These are phyloP conservation scores for Fraxinus platypoda DNA, from an alignment of 305 asterid species.

Conservation along the genomic window DNA sequence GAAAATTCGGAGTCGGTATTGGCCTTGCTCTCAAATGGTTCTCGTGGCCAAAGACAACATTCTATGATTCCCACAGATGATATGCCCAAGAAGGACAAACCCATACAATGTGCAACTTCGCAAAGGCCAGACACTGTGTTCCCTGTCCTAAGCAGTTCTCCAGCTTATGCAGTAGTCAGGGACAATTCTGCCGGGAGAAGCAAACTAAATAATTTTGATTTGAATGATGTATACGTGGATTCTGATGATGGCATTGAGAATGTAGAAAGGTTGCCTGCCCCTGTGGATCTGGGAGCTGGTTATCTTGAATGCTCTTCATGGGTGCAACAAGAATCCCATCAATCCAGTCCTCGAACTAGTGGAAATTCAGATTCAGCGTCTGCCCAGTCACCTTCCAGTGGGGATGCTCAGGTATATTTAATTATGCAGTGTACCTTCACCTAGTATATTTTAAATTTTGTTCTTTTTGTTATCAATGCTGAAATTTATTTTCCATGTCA, in stretches of 20 bases:
- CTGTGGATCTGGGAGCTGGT: constrained; percentile 43
- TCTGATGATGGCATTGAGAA: constrained; percentile 71
- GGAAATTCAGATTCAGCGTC: constrained; percentile 79
- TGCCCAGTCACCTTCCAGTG: constrained; percentile 77
- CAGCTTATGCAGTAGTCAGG: constrained; percentile 43
- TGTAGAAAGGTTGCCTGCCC: constrained; percentile 51
- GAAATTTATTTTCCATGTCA: background rate
- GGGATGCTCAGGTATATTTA: constrained; percentile 65
- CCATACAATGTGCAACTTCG: constrained; percentile 35
- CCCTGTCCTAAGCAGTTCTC: constrained; percentile 45
- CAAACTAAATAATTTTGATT: constrained; percentile 63
- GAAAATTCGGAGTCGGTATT: constrained; percentile 48
- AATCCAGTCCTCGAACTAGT: constrained; percentile 80
- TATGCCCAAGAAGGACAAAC: constrained; percentile 34
- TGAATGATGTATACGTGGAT: constrained; percentile 73
- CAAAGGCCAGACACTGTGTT: constrained; percentile 42
- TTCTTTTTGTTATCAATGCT: background rate
- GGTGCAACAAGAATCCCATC: constrained; percentile 69
- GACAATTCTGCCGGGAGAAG: constrained; percentile 57
- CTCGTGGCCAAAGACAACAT: constrained; percentile 44
- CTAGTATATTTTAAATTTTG: background rate
- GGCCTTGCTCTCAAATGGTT: constrained; percentile 50
- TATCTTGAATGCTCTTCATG: constrained; percentile 59
- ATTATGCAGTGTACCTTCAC: background rate
- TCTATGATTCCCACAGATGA: constrained; percentile 34